Base-by-base conservation (phyloP, 1,139 yeast species). In the Kluyveromyces sp. region DNA sequence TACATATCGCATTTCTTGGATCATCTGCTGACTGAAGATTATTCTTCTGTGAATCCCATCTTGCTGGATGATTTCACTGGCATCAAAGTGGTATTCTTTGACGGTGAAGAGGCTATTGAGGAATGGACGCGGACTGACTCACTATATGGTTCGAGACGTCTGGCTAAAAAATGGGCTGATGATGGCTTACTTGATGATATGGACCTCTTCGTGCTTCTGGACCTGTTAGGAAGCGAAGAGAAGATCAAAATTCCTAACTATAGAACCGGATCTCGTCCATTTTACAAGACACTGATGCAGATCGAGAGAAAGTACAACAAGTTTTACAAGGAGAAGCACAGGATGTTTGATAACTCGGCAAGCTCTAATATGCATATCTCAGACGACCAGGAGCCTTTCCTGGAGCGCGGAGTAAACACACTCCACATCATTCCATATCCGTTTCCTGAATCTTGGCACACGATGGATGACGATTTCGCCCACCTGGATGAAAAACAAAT, bases 61-160 rank as follows among this genome's bases (percentile, higher is more conserved):
- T 31, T 50, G 30, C 36, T 45, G n/a, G 55, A 44, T 12, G 30
- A 49, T 4, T 55, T 57, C 12, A 45, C 60, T 2, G 78, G 78
- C 0, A 47, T 76, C 3, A 77, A 74, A 49, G 55, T 77, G 9
- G 60, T 77, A 0, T 76, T 77, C 52, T 73, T 76, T 44, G 82
- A 77, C 50, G 82, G 83, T 2, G 82, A 77, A 51, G 82, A 77
- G 51, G 81, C 83, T 0, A 53, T 74, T 20, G 60, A 61, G 3
- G 56, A 64, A 15, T 77, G 83, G 83, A 56, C 71, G 0, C 66
- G 64, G 8, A 55, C 62, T 0, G 82, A 77, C 49, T 75, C 80
- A 0, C 64, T 75, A 3, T 77, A 77, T 52, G 83, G 82, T 0
- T 71, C 82, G 0, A 65, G 71, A 16, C 74, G 73, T 48, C 54